phyloP scores from a whole-genome alignment of 2,329 filamentous ascomycete genomes.

The Ascochyta lentis region DNA sequence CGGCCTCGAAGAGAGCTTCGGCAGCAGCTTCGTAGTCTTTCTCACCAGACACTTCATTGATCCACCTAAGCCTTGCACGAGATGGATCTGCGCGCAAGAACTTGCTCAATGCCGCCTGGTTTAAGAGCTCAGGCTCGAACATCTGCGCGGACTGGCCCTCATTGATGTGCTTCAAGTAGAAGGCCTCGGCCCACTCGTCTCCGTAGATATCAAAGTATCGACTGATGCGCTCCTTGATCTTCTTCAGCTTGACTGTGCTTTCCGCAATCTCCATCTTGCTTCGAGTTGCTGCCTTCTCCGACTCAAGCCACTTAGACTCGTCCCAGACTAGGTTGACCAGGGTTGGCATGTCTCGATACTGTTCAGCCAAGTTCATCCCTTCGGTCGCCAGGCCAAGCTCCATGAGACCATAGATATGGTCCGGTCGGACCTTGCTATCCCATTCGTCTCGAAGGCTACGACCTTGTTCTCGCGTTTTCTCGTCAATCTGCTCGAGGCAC shows the following conservation, averaged over 20 bases:
- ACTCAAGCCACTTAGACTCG: constrained; percentile 52
- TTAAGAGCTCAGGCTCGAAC: constrained; percentile 71
- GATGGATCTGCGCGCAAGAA: constrained; percentile 77
- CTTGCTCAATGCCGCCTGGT: constrained; percentile 74
- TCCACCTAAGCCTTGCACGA: constrained; percentile 86
- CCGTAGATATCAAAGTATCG: constrained; percentile 69
- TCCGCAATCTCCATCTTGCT: constrained; percentile 47
- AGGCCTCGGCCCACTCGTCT: constrained; percentile 73
- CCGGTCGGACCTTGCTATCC: constrained; percentile 48
- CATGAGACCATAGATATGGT: constrained; percentile 52
- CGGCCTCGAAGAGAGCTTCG: constrained; percentile 72
- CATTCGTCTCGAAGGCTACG: constrained; percentile 54
- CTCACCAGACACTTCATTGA: constrained; percentile 85
- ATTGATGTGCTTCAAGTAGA: constrained; percentile 79
- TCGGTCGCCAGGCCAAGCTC: constrained; percentile 62
- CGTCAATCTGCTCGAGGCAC: constrained; percentile 60
- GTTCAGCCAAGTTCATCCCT: constrained; percentile 68
- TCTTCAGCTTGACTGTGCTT: constrained; percentile 50
- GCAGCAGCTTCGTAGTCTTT: constrained; percentile 77
- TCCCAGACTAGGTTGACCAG: constrained; percentile 61
- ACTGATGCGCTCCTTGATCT: constrained; percentile 52
- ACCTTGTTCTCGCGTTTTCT: constrained; percentile 57
- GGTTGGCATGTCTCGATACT: constrained; percentile 67
- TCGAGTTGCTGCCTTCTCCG: constrained; percentile 34
- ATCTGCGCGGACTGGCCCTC: constrained; percentile 56